Base-by-base conservation (phyloP, 208 protist genomes). In the Trypanosoma cruzi region DNA sequence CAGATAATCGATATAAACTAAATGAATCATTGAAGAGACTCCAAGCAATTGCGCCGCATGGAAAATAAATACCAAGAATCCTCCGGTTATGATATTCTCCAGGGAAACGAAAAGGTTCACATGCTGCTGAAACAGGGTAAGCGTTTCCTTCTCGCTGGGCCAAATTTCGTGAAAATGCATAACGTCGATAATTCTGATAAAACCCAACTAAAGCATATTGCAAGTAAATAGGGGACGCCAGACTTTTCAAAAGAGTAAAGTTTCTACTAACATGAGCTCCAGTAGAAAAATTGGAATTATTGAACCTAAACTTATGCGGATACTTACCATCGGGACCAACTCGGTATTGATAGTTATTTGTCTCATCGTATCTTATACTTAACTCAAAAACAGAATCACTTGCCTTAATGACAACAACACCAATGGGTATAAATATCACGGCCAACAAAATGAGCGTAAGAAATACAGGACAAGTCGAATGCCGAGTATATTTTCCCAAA, bases 111-210 rank as follows among this genome's bases (percentile, higher is more conserved):
- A 82, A 62, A 16, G 76, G 79, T 32, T 65, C 31, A 56, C 76
- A 84, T 18, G 69, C 37, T 24, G 3, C n/a, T n/a, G 1, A 10
- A 44, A 55, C 50, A 44, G 52, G 42, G n/a, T 40, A 0, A 46
- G 4, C 32, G 28, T 68, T 32, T 36, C 77, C 79, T 20, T 32
- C 13, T 16, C 80, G 34, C 54, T 86, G 80, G 18, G 20, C 28
- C 20, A 79, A 79, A 48, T 63, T 59, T 14, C 76, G 29, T n/a
- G 71, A 84, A 56, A 56, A 18, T 46, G 59, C 76, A 78, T 98
- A 98, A 36, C 79, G 56, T 10, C 96, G 63, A 66, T 98, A 95
- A 71, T 98, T 99, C 78, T 99, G 96, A 80, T 97, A 97, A 76
- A 96, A 98, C 49, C 97, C 96, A 18, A 81, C 85, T 5, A 98